Evolutionary conservation across 768 basidiomycete genomes (phyloP).

Genomic region (Tylopilus plumbeoviolaceoides): DNA sequence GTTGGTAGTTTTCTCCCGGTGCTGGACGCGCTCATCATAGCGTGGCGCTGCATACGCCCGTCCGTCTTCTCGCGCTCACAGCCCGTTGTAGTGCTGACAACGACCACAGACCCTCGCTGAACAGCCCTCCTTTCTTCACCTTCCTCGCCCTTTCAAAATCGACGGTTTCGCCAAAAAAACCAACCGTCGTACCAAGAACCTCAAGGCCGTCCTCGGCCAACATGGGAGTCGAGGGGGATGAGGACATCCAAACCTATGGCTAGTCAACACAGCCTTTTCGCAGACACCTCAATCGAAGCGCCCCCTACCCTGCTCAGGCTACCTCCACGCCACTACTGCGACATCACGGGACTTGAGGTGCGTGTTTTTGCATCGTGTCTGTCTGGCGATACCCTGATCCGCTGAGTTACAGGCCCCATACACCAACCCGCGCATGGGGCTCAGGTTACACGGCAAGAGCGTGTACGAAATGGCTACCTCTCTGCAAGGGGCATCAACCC

Average conservation of each 20-base stretch:
- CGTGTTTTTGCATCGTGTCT: not conserved
- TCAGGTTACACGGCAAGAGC: slow-evolving; percentile 82
- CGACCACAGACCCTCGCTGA: slow-evolving; percentile 60
- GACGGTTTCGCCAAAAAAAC: slow-evolving; percentile 63
- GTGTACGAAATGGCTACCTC: slow-evolving; percentile 82
- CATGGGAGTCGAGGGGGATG: slow-evolving; percentile 40
- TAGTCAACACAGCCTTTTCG: not conserved
- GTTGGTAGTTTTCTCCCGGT: too few relatives aligned
- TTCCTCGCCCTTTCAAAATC: slow-evolving; percentile 77
- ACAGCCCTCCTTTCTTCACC: slow-evolving; percentile 67
- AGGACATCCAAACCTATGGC: slow-evolving; percentile 60
- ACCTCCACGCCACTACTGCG: slow-evolving; percentile 75
- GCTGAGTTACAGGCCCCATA: slow-evolving; percentile 55
- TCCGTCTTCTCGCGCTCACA: not conserved
- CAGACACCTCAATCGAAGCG: slow-evolving; percentile 80
- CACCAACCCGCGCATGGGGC: slow-evolving; percentile 74
- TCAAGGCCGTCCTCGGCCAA: slow-evolving; percentile 69
- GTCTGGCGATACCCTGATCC: not conserved
- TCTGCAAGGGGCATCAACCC: slow-evolving; percentile 51
- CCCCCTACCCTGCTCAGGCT: slow-evolving; percentile 79
- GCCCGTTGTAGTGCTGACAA: not conserved
- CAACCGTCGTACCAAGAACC: slow-evolving; percentile 71
- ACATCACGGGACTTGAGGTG: slow-evolving; percentile 83
- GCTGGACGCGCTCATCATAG: too few relatives aligned
- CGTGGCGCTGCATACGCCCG: not conserved